Base-by-base conservation (phyloP, 139 green algal genomes). In the Cymbomonas tetramitiformis region DNA sequence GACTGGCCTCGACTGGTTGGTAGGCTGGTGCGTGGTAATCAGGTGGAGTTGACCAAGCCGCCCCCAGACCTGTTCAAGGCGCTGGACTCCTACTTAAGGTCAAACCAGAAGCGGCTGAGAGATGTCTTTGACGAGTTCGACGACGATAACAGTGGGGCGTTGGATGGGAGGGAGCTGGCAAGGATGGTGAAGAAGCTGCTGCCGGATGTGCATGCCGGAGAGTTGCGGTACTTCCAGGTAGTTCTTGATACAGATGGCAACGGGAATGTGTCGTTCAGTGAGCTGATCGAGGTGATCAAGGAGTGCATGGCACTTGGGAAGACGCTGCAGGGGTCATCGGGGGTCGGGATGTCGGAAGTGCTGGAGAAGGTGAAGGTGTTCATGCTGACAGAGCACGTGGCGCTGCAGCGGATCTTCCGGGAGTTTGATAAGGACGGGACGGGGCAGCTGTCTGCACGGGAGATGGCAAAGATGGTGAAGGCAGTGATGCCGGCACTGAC, bases 211-310 rank as follows among this genome's bases (percentile, higher is more conserved):
- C 21, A 46, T 0, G 33, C 44, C 2, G n/a, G 38, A 5, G 52
- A 78, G 51, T 26, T 73, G 4, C 19, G 10, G 0, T 76, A 76
- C 49, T 58, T 40, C 1, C 65, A 68, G 56, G 65, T 63, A n/a
- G 55, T 74, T 46, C 67, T 77, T 55, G 70, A 77, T 36, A 38
- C 61, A 23, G 53, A 77, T 36, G 65, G 70, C 41, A 63, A 73
- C 39, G 70, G 70, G 4, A 4, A 43, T 3, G 55, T 77, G 34
- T 58, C 50, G n/a, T 56, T 68, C 31, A 26, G 63, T 2, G 70
- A 77, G 61, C 52, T 77, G 19, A 19, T 67, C 7, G 58, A 26
- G 38, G 46, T 26, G 8, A 28, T 54, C 46, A 54, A 33, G 18
- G 19, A 54, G 7, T 26, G 15, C 9, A 54, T 54, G 26, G 46